Percentiles rank a stretch among this genome's conserved stretches.
These are phyloP conservation scores for Scheffersomyces amazonensis DNA, from an alignment of 805 yeast genomes.

Conservation along the genomic window DNA sequence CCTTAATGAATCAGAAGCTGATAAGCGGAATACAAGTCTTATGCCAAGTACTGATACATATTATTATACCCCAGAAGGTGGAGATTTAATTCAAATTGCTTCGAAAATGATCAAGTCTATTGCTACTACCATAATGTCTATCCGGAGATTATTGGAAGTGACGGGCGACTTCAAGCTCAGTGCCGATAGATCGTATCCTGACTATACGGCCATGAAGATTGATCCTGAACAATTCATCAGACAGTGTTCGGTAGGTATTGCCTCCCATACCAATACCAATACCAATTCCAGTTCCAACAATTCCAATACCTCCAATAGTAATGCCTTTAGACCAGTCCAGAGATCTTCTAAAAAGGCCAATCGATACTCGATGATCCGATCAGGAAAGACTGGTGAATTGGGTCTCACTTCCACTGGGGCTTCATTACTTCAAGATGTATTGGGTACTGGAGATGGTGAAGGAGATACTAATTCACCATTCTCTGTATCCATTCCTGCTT, in stretches of 20 bases:
- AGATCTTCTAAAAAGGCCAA: slow-evolving; percentile 19
- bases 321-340: background rate
- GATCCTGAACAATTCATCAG: slow-evolving; percentile 60
- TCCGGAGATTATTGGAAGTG: slow-evolving; percentile 48
- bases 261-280: slow-evolving; percentile 32
- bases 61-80: slow-evolving; percentile 66
- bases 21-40: slow-evolving; percentile 17
- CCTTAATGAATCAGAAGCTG: slow-evolving; percentile 38
- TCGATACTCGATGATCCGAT: slow-evolving; percentile 49
- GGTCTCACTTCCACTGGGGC: slow-evolving; percentile 48
- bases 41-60: slow-evolving; percentile 27
- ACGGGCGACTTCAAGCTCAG: slow-evolving; percentile 69
- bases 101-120: slow-evolving; percentile 59
- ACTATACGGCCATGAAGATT: slow-evolving; percentile 55
- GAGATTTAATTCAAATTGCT: slow-evolving; percentile 56
- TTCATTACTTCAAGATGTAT: slow-evolving; percentile 36
- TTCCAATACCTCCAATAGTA: background rate
- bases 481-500: slow-evolving; percentile 32
- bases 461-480: slow-evolving; percentile 29
- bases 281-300: slow-evolving; percentile 5
- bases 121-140: slow-evolving; percentile 46
- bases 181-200: slow-evolving; percentile 61
- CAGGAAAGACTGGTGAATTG: slow-evolving; percentile 49
- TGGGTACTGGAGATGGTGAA: slow-evolving; percentile 21
- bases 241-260: slow-evolving; percentile 59